These are phyloP conservation scores for Podospora pseudocomata DNA, from an alignment of 495 filamentous ascomycete species.

Conservation along the genomic window DNA sequence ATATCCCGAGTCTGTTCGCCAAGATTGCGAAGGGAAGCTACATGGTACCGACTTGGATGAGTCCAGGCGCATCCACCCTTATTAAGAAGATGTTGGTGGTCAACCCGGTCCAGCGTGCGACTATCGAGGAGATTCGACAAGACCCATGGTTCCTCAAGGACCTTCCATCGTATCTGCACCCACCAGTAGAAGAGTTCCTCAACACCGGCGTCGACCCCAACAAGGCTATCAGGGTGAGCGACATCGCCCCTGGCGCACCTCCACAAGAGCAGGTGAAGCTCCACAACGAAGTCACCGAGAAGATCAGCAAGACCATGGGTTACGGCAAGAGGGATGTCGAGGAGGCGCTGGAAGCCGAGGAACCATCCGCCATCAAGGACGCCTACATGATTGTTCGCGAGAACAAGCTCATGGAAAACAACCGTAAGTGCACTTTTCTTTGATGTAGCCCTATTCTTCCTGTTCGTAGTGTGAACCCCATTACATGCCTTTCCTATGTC, in stretches of 20 bases:
- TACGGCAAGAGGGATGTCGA: slow-evolving; percentile 93
- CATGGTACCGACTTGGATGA: slow-evolving; percentile 81
- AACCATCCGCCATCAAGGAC: slow-evolving; percentile 97
- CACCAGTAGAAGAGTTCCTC: slow-evolving; percentile 87
- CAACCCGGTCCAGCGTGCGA: slow-evolving; percentile 89
- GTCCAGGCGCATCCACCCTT: slow-evolving; percentile 73
- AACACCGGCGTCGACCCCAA: slow-evolving; percentile 89
- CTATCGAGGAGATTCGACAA: slow-evolving; percentile 86
- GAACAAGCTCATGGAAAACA: slow-evolving; percentile 95
- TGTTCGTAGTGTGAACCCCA: background rate
- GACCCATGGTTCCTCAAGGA: slow-evolving; percentile 93
- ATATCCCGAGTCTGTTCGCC: slow-evolving; percentile 49
- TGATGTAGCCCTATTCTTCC: background rate
- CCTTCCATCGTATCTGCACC: slow-evolving; percentile 77
- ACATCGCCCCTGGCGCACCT: slow-evolving; percentile 73
- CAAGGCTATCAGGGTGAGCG: slow-evolving; percentile 77
- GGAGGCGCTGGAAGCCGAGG: slow-evolving; percentile 83
- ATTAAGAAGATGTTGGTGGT: slow-evolving; percentile 93
- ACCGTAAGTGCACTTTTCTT: slow-evolving; percentile 58
- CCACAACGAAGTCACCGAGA: slow-evolving; percentile 84
- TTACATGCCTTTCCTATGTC: slow-evolving; percentile 6
- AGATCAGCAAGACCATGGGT: slow-evolving; percentile 96
- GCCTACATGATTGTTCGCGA: slow-evolving; percentile 96
- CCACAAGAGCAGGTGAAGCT: slow-evolving; percentile 79
- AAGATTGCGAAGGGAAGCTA: slow-evolving; percentile 65